Conservation (phyloP, 352 stramenopile genomes). For the Aphanomyces cochlioides region DNA sequence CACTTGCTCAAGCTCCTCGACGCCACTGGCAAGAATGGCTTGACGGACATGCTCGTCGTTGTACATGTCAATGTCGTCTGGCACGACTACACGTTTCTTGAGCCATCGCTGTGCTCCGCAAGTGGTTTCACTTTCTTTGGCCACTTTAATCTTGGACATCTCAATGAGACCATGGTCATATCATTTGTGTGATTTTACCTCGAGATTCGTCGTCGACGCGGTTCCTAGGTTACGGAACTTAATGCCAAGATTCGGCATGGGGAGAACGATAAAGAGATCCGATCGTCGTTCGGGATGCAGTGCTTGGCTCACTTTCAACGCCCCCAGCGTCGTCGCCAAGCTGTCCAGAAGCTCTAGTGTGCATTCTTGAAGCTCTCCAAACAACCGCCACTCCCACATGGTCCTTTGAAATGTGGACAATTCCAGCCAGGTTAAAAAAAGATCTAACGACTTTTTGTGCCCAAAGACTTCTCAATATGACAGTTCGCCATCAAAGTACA, state of each 20-base stretch:
- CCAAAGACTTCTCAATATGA: no score
- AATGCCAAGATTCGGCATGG: constrained; percentile 29
- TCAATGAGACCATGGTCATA: background rate
- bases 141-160: constrained; percentile 21
- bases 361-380: background rate
- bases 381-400: constrained; percentile 29
- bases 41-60: constrained; percentile 25
- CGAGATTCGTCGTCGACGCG: constrained; percentile 10
- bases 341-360: constrained; percentile 21
- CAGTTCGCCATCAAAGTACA: no score
- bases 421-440: background rate
- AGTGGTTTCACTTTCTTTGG: constrained; percentile 23
- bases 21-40: constrained; percentile 23
- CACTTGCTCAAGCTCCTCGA: constrained; percentile 30
- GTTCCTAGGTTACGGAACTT: constrained; percentile 28
- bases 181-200: constrained; percentile 7
- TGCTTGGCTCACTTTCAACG: constrained; percentile 27
- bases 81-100: constrained; percentile 21
- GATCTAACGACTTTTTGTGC: background rate
- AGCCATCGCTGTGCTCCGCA: constrained; percentile 27
- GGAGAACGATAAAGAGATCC: constrained; percentile 27
- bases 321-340: constrained; percentile 20
- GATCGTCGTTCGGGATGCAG: constrained; percentile 16
- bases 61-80: constrained; percentile 19
- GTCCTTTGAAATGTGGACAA: background rate